Base-by-base conservation (phyloP, 2,329 filamentous ascomycete genomes). In the Neopestalotiopsis clavispora region DNA sequence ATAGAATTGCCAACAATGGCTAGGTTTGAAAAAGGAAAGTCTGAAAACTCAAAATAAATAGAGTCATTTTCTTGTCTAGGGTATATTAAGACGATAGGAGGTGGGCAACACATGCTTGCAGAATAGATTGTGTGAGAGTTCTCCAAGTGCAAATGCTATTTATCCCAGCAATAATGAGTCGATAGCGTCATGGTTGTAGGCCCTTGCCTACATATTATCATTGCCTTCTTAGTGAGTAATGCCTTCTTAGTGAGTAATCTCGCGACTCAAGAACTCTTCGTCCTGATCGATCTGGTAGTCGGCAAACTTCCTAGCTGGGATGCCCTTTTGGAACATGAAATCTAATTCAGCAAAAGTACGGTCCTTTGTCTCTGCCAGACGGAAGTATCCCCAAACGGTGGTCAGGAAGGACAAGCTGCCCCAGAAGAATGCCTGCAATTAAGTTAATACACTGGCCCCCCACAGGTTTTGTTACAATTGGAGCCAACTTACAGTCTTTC, bases 341-440 rank as follows among this genome's bases (percentile, higher is more conserved):
- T 84, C 83, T 76, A 84, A 74, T 72, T 84, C 83, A 65, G 80
- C 81, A 71, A 82, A 84, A 2, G 83, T 84, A 45, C 82, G 79
- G 66, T 77, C 80, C 76, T 83, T 84, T 63, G 82, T 83, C 76
- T 84, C 83, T 30, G 82, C 81, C 67, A 84, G 72, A 23, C 82
- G 79, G 74, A 83, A 84, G 70, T 78, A 84, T 7, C 80, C 80
- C 81, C 82, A 84, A 12, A 81, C 60, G 1, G 79, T 75, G 1
- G 80, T 81, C 4, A 84, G 67, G 13, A 79, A 77, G 10, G 80
- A 78, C 49, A 81, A 70, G 4, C 71, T 75, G 6, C 78, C 78
- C 81, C 81, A 83, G 74, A 84, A 84, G 73, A 83, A 83, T n/a
- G 80, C 81, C 79, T 81, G 28, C 1, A 65, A 14, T 12, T 49